A percentile compares a stretch with the other conserved stretches of the same genome.
These are phyloP conservation scores for Torrubiella hemipterigena DNA, from an alignment of 2,329 filamentous ascomycete genomes.

Conservation along the genomic window DNA sequence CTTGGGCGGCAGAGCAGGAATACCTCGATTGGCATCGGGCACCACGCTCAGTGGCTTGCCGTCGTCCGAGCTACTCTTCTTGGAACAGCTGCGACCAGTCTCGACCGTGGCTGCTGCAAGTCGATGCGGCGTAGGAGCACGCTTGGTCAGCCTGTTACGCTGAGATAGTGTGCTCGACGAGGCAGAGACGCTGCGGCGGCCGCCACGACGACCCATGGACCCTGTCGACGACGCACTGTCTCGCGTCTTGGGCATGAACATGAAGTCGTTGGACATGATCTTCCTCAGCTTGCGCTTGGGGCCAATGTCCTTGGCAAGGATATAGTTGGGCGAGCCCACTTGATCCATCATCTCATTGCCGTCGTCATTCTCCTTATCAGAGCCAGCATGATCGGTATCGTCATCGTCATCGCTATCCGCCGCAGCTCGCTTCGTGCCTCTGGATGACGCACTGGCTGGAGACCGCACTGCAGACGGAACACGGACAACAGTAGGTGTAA, in stretches of 20 bases:
- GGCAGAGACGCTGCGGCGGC: slow-evolving; percentile 16
- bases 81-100: too few relatives aligned
- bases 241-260: slow-evolving; percentile 19
- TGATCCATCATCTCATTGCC: too few relatives aligned
- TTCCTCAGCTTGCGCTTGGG: slow-evolving; percentile 31
- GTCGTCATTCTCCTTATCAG: slow-evolving; percentile 7
- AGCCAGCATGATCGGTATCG: slow-evolving; percentile 8
- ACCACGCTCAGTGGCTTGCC: slow-evolving; percentile 24
- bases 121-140: slow-evolving; percentile 8
- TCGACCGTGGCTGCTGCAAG: too few relatives aligned
- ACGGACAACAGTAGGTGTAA: slow-evolving; percentile 10
- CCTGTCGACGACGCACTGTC: slow-evolving; percentile 14
- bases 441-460: slow-evolving; percentile 22
- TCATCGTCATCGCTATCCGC: slow-evolving; percentile 21
- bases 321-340: slow-evolving; percentile 14
- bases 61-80: slow-evolving; percentile 8
- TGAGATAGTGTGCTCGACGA: slow-evolving; percentile 9
- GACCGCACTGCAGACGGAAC: slow-evolving; percentile 15
- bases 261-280: slow-evolving; percentile 32
- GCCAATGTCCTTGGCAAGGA: slow-evolving; percentile 17
- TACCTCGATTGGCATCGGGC: slow-evolving; percentile 33
- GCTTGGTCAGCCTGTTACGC: slow-evolving; percentile 15
- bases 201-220: slow-evolving; percentile 8
- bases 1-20: slow-evolving; percentile 31
- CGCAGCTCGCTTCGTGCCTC: slow-evolving; percentile 40